Evolutionary conservation across 805 yeast species (phyloP).

Genomic region (Pichia californica): DNA sequence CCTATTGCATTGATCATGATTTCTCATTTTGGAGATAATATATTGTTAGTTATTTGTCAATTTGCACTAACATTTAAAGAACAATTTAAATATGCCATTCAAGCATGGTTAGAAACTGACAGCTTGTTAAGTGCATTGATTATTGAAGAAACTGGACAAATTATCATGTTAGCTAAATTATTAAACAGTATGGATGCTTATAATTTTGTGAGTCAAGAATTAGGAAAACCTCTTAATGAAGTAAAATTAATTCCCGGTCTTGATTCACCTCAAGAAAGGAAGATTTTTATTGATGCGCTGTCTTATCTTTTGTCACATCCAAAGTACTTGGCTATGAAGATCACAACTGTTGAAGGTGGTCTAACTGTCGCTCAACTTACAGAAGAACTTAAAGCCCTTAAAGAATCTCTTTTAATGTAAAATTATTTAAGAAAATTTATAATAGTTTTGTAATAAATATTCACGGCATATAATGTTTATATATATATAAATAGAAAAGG

Average conservation of each 20-base stretch:
- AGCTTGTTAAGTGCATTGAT: slow-evolving; percentile 43
- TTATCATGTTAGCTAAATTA: slow-evolving; percentile 56
- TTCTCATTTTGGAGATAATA: slow-evolving; percentile 54
- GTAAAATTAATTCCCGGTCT: slow-evolving; percentile 46
- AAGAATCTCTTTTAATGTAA: slow-evolving; percentile 33
- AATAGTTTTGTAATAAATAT: too few species aligned
- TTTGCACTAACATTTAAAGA: slow-evolving; percentile 57
- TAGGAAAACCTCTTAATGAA: slow-evolving; percentile 14
- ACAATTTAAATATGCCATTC: slow-evolving; percentile 59
- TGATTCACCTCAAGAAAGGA: slow-evolving; percentile 51
- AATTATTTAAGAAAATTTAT: too few species aligned
- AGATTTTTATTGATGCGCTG: slow-evolving; percentile 53
- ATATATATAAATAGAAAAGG: neutral
- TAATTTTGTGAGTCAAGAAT: slow-evolving; percentile 32
- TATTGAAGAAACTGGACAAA: slow-evolving; percentile 61
- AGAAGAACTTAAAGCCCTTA: slow-evolving; percentile 47
- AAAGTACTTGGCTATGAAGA: slow-evolving; percentile 66
- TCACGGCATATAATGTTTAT: too few species aligned
- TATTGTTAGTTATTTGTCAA: slow-evolving; percentile 58
- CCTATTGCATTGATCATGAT: slow-evolving; percentile 58
- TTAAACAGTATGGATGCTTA: slow-evolving; percentile 48
- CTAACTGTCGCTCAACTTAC: slow-evolving; percentile 42
- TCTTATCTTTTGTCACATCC: slow-evolving; percentile 81
- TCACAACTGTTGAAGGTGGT: slow-evolving; percentile 55
- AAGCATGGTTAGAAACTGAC: slow-evolving; percentile 54